Evolutionary conservation across 2,329 filamentous ascomycete species (phyloP).

Genomic region (Alternaria triticimaculans): DNA sequence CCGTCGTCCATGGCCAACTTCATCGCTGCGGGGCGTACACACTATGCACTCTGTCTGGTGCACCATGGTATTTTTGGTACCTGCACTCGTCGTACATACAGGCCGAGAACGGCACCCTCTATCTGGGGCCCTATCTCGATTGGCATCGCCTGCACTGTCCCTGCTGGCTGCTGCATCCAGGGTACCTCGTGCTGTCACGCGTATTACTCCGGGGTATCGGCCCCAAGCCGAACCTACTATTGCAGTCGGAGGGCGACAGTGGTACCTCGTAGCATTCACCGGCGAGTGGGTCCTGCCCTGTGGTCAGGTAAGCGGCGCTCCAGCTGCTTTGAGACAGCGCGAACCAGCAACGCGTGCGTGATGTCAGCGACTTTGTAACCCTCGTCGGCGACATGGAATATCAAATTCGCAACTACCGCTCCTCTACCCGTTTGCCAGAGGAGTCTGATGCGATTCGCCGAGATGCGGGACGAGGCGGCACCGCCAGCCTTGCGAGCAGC

Average conservation of each 20-base stretch:
- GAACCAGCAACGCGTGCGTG: slow-evolving; percentile 3
- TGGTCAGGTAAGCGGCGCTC: slow-evolving; percentile 3
- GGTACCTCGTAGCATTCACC: slow-evolving; percentile 7
- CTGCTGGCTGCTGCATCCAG: not conserved
- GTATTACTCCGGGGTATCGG: slow-evolving; percentile 2
- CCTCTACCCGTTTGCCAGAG: not conserved
- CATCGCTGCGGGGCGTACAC: slow-evolving; percentile 16
- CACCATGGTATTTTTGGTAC: not conserved
- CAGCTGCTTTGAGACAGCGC: slow-evolving; percentile 7
- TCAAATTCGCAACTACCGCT: slow-evolving; percentile 2
- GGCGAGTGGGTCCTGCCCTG: slow-evolving; percentile 1
- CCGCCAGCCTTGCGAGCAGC: slow-evolving; percentile 4
- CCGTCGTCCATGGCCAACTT: too few relatives aligned
- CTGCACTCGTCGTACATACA: slow-evolving; percentile 2
- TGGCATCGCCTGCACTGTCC: slow-evolving; percentile 11
- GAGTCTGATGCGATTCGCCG: slow-evolving; percentile 11
- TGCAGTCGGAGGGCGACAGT: not conserved
- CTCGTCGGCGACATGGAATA: not conserved
- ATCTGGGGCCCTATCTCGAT: not conserved
- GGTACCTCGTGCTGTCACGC: slow-evolving; percentile 10
- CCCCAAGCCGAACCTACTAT: not conserved
- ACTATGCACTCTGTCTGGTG: slow-evolving; percentile 8
- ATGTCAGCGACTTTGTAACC: slow-evolving; percentile 1
- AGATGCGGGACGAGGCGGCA: slow-evolving; percentile 15
- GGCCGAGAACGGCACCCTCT: not conserved